Evolutionary conservation across 2,329 filamentous ascomycete species (phyloP).

Genomic region (Aureobasidium sp.): DNA sequence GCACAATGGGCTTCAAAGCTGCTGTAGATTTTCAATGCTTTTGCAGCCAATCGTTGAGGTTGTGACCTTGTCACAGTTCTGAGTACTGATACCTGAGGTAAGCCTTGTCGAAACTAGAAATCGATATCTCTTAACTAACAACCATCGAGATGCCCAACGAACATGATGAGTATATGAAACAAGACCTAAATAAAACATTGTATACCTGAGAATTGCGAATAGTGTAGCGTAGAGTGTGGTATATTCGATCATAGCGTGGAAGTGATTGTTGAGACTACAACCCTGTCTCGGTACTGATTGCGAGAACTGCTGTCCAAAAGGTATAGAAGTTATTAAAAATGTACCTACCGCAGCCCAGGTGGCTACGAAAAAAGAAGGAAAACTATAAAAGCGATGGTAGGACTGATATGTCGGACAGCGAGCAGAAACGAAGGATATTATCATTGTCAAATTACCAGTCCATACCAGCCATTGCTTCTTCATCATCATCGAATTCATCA

Average conservation of each 20-base stretch:
- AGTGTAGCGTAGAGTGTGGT: too few relatives aligned
- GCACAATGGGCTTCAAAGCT: too few relatives aligned
- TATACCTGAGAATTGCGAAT: background rate
- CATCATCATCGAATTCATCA: slow-evolving; percentile 50
- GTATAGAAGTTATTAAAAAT: too few relatives aligned
- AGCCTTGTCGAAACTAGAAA: background rate
- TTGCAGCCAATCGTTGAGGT: too few relatives aligned
- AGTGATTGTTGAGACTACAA: background rate
- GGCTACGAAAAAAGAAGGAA: background rate
- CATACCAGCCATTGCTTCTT: slow-evolving; percentile 53
- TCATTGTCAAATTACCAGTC: slow-evolving; percentile 12
- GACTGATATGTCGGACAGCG: background rate
- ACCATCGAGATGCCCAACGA: background rate
- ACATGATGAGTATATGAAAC: background rate
- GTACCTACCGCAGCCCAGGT: too few relatives aligned
- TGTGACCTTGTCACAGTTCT: too few relatives aligned
- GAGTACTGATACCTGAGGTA: background rate
- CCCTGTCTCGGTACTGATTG: background rate
- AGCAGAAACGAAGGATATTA: background rate
- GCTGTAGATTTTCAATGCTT: too few relatives aligned
- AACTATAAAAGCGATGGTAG: too few relatives aligned
- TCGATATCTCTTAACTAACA: background rate
- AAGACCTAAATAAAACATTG: accelerated
- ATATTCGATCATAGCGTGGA: background rate
- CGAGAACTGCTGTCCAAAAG: too few relatives aligned